These are phyloP conservation scores for Saccharomyces hybrid DNA, from an alignment of 1,139 yeast species.

Conservation along the genomic window DNA sequence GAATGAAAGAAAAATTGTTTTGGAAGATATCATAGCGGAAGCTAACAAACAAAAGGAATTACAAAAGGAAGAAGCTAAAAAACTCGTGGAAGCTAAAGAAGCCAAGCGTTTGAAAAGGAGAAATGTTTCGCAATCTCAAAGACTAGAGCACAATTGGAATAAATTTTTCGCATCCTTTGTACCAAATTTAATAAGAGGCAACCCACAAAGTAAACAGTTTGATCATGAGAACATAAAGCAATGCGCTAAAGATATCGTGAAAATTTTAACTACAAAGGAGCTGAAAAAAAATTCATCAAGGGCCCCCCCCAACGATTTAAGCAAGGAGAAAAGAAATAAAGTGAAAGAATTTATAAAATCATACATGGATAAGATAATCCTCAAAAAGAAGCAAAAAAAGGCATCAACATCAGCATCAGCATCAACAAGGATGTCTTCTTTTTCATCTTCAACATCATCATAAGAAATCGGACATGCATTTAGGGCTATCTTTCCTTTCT, in stretches of 20 bases:
- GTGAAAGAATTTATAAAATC: constrained; percentile 54
- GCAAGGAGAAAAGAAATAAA: constrained; percentile 58
- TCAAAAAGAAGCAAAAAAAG: constrained; percentile 41
- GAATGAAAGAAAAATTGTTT: constrained; percentile 24
- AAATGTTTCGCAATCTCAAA: constrained; percentile 14
- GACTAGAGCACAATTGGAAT: constrained; percentile 46
- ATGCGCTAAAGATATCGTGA: constrained; percentile 73
- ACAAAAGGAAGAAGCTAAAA: constrained; percentile 23
- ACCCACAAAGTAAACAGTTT: constrained; percentile 44
- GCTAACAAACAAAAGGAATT: constrained; percentile 33
- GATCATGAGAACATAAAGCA: constrained; percentile 69
- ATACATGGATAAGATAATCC: constrained; percentile 71
- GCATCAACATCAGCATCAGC: constrained; percentile 6
- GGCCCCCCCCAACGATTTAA: constrained; percentile 52
- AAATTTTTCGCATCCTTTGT: constrained; percentile 63
- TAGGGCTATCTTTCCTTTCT: constrained; percentile 1
- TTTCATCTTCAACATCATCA: not conserved
- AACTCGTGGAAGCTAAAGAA: constrained; percentile 18
- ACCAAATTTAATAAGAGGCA: constrained; percentile 69
- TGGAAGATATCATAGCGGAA: constrained; percentile 38
- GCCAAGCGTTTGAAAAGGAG: constrained; percentile 17
- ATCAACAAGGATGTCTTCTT: not conserved
- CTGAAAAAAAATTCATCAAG: constrained; percentile 36
- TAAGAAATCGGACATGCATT: not conserved
- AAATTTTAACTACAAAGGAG: constrained; percentile 59